Evolutionary conservation across 352 stramenopile species (phyloP), one percentile per base, ranked within the genome.

Genomic region (Pythium periplocum): DNA sequence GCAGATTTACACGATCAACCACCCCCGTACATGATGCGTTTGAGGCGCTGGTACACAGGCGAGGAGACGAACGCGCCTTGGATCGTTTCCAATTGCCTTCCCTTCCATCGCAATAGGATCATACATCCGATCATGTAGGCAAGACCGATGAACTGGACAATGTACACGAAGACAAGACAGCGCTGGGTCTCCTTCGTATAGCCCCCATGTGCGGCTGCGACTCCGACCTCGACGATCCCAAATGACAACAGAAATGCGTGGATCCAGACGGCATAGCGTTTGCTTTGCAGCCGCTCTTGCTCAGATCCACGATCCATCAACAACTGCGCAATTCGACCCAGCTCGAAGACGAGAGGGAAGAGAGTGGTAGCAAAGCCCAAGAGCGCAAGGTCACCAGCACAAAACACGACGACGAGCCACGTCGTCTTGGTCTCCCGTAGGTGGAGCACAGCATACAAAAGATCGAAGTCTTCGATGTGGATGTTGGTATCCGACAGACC

Each of bases 1-100:
- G 17, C 17, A 26, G 17, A 0, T 26, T 26, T 26, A 26, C 17
- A 26, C 17, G 17, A 26, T 26, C 17, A 26, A 26, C 17, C 17
- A 35, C 61, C 3, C 32, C 62, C 62, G 8, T 73, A 68, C 72
- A 86, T 71, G 51, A 88, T 85, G 38, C 72, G 58, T 53, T 82
- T 76, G n/a, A 88, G 59, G 1, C 78, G 64, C 46, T 68, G 42
- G 46, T 86, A 88, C 2, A 86, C 63, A 2, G 78, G 75, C 26
- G 78, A 85, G 10, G 66, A 58, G 40, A 81, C 55, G 10, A 86
- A 82, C 1, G 64, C 47, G 45, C 76, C 72, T 39, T 86, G 73
- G 34, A 86, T 67, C 0, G 62, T 70, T 59, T 88, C 73, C 5
- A 77, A 68, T 45, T 88, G 64, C 32, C 68, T 69, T 1, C 78